Evolutionary conservation across 768 basidiomycete species (phyloP).

Genomic region (Candolleomyces efflorescens): DNA sequence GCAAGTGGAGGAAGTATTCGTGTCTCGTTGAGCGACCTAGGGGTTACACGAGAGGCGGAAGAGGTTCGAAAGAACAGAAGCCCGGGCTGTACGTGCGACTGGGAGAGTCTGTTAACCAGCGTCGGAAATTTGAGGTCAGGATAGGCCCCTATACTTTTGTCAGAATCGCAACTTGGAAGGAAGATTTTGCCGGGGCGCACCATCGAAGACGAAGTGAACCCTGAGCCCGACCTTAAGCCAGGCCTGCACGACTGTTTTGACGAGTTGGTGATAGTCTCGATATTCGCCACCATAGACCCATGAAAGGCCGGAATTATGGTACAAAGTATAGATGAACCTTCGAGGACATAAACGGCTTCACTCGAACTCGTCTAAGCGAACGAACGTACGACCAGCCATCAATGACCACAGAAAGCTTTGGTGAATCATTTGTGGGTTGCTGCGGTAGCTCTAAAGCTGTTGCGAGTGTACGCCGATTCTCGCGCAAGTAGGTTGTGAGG

Average conservation of each 20-base stretch:
- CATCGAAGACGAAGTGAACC: slow-evolving; percentile 80
- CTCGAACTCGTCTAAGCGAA: slow-evolving; percentile 7
- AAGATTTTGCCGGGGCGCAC: slow-evolving; percentile 33
- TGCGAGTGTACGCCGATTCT: slow-evolving; percentile 41
- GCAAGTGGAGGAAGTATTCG: slow-evolving; percentile 69
- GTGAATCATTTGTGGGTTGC: slow-evolving; percentile 10
- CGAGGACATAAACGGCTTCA: slow-evolving; percentile 7
- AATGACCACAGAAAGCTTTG: slow-evolving; percentile 54
- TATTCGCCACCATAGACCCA: slow-evolving; percentile 92
- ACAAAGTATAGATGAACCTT: slow-evolving; percentile 75
- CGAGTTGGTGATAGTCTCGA: slow-evolving; percentile 43
- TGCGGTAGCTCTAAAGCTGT: slow-evolving; percentile 21
- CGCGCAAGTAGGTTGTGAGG: slow-evolving; percentile 48
- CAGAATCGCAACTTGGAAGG: slow-evolving; percentile 12
- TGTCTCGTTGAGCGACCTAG: slow-evolving; percentile 69
- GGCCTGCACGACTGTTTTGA: slow-evolving; percentile 49
- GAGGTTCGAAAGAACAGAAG: slow-evolving; percentile 84
- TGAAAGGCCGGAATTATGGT: slow-evolving; percentile 55
- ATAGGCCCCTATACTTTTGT: slow-evolving; percentile 48
- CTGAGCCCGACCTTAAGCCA: slow-evolving; percentile 67
- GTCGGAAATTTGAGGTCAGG: slow-evolving; percentile 75
- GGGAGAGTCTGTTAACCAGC: slow-evolving; percentile 50
- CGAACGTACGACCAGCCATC: slow-evolving; percentile 85
- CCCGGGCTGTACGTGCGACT: slow-evolving; percentile 55
- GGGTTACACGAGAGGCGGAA: slow-evolving; percentile 50